Conservation (phyloP, 2,329 filamentous ascomycete species). For the Ophiobolus disseminans region DNA sequence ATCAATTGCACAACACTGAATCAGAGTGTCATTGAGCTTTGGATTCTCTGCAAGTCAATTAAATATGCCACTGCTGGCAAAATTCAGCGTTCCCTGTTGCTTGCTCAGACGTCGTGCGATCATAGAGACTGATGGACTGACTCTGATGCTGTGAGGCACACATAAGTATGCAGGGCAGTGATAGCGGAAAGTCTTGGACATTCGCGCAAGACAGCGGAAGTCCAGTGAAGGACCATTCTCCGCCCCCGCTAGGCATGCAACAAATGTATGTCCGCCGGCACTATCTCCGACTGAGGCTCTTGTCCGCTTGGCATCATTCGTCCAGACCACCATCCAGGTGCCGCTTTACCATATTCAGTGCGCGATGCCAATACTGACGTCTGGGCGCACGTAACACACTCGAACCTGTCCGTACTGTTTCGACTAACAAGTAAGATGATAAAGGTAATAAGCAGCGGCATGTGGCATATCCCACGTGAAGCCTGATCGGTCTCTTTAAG, state of each 20-base stretch:
- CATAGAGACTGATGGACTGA: no score
- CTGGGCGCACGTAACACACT: slow-evolving; percentile 40
- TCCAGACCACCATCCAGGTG: slow-evolving; percentile 16
- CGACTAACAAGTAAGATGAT: slow-evolving; percentile 3
- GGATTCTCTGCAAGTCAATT: no score
- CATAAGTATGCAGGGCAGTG: neutral
- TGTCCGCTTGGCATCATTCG: slow-evolving; percentile 27
- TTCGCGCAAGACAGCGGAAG: neutral
- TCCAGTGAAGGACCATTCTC: slow-evolving; percentile 6
- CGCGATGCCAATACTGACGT: slow-evolving; percentile 11
- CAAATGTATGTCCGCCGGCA: slow-evolving; percentile 16
- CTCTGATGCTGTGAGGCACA: no score
- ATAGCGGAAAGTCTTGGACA: slow-evolving; percentile 13
- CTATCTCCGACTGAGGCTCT: slow-evolving; percentile 32
- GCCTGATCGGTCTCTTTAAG: slow-evolving; percentile 3
- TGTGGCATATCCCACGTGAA: slow-evolving; percentile 9
- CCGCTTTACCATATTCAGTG: slow-evolving; percentile 10
- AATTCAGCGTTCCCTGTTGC: no score
- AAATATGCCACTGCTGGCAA: no score
- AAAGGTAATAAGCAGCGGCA: slow-evolving; percentile 20
- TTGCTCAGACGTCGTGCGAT: no score
- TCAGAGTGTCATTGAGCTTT: no score
- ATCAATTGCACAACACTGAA: no score
- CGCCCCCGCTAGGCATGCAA: slow-evolving; percentile 22
- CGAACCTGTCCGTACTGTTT: slow-evolving; percentile 14